phyloP scores from a whole-genome alignment of 345 rosid genomes.

The Syzygium aqueum region DNA sequence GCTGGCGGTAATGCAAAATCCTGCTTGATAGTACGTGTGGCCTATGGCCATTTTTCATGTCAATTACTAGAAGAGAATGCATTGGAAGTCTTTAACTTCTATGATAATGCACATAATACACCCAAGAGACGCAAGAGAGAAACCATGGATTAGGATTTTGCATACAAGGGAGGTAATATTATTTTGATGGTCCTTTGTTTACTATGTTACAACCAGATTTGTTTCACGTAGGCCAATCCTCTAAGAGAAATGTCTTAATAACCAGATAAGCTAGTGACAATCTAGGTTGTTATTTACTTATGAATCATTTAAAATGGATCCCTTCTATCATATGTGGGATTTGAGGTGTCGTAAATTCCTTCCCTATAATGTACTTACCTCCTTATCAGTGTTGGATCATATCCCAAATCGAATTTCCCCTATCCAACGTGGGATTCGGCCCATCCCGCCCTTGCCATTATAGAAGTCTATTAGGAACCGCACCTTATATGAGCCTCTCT shows the following conservation, averaged over 20 bases:
- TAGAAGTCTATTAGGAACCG: neutral
- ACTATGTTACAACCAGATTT: neutral
- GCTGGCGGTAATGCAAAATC: neutral
- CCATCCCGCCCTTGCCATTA: neutral
- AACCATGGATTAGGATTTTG: neutral
- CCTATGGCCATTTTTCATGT: neutral
- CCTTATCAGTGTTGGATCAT: neutral
- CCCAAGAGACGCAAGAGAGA: neutral
- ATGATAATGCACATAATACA: neutral
- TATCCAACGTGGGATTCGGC: neutral
- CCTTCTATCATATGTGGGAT: rapidly evolving
- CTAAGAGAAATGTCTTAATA: neutral
- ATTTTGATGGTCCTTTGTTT: neutral
- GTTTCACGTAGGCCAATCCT: neutral
- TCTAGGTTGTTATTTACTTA: neutral
- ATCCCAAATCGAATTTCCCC: neutral
- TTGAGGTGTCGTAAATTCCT: neutral
- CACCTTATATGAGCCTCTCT: neutral
- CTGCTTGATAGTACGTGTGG: neutral
- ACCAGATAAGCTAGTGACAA: neutral
- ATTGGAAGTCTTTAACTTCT: neutral
- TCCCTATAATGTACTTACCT: neutral
- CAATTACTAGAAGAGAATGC: neutral
- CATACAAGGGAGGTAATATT: neutral
- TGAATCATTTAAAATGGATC: neutral